Percentiles rank a stretch among this genome's conserved stretches.
phyloP scores from a whole-genome alignment of 2,329 filamentous ascomycete genomes.

The Apiospora saccharicola region DNA sequence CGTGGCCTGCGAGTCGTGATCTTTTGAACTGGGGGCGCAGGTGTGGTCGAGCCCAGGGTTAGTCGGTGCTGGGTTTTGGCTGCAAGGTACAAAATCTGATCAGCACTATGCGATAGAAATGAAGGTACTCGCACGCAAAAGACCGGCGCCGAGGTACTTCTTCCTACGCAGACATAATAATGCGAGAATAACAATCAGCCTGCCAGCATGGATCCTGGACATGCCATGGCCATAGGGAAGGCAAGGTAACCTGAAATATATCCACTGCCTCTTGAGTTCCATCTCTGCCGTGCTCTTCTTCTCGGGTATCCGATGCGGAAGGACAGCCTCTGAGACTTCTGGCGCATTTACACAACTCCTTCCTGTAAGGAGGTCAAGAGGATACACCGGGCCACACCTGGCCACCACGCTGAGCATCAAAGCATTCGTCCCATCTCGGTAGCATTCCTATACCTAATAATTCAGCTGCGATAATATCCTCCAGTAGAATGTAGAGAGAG shows the following conservation, averaged over 20 bases:
- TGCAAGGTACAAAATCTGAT: conserved; percentile 17
- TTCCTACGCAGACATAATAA: not conserved
- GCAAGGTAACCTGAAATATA: not conserved
- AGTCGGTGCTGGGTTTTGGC: conserved; percentile 1
- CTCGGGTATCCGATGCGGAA: conserved; percentile 6
- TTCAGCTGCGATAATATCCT: not conserved
- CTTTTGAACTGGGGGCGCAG: conserved; percentile 13
- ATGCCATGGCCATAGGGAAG: not conserved
- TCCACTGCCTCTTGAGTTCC: not conserved
- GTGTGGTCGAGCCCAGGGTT: conserved; percentile 1
- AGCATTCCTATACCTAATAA: not conserved
- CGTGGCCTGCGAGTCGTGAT: conserved; percentile 17
- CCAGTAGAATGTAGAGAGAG: not conserved
- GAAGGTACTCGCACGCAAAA: not conserved
- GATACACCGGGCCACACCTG: not conserved
- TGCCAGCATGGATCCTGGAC: not conserved
- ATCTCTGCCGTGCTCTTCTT: not conserved
- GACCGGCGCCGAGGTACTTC: not conserved
- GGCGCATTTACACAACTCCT: conserved; percentile 2
- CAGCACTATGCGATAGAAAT: conserved; percentile 21
- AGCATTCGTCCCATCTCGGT: not conserved
- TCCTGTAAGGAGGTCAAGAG: not conserved
- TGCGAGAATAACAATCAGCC: not conserved
- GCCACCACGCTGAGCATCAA: not conserved
- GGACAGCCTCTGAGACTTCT: conserved; percentile 11